Evolutionary conservation across 768 basidiomycete genomes (phyloP), one percentile per base, ranked within the genome.

Genomic region (Pulveroboletus frians): DNA sequence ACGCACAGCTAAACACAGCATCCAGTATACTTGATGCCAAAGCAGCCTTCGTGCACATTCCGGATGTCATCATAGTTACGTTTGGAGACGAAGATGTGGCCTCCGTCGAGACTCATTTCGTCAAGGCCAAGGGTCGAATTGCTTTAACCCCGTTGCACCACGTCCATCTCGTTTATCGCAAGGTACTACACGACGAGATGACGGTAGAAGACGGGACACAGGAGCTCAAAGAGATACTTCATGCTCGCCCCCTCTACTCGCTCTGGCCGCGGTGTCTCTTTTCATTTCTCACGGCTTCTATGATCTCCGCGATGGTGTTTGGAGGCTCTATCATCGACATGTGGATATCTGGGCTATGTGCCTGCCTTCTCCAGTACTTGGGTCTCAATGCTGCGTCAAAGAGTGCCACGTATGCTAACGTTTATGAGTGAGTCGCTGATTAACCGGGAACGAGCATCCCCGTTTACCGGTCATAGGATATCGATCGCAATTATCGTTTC

Each of bases 361-460:
- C 84, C 9, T 78, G 78, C 49, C 64, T 83, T 43, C 71, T 94
- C 43, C 86, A 89, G 59, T 90, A 85, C 64, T 74, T 93, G 38
- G 88, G 90, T 32, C 71, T 92, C 41, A 85, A 83, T 60, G 82
- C 88, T 9, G 91, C 92, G 4, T 79, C 84, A 56, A 91, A 88
- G 69, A 92, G 86, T 57, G 78, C 88, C 1, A 85, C 90, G 71
- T 94, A 92, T 67, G 90, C 91, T n/a, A 94, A 92, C 60, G 90
- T 94, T 49, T 95, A 93, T 61, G 92, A 95, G 92, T 93, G 64
- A 66, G 90, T 74, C 20, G 5, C 29, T 39, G 32, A 32, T 34
- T 43, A 42, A 23, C 32, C 9, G 13, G n/a, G 34, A 43, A 7
- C 3, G n/a, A n/a, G 20, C 10, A 20, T 47, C 20, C 36, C 26